phyloP scores from a whole-genome alignment of 768 basidiomycete species.

The Rhizopogon sp. region DNA sequence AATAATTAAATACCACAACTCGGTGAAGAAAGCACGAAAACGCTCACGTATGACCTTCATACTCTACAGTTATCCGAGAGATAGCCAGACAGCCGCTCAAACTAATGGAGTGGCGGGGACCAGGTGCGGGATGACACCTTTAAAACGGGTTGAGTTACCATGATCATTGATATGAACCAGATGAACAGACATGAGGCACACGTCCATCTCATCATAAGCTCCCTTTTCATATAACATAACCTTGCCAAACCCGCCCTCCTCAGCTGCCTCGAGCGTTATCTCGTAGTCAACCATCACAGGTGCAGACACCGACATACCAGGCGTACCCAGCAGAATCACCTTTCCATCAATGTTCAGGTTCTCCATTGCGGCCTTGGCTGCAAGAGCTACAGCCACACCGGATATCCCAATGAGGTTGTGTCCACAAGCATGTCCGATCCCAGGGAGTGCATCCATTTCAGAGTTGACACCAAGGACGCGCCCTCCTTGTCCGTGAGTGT shows the following conservation, averaged over 20 bases:
- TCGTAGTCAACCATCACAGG: background rate
- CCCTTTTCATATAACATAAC: slow-evolving; percentile 54
- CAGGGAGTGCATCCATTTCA: slow-evolving; percentile 56
- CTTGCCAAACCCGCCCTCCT: slow-evolving; percentile 72
- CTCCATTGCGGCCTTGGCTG: slow-evolving; percentile 52
- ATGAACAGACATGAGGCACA: slow-evolving; percentile 55
- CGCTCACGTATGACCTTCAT: slow-evolving; percentile 59
- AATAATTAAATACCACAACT: background rate
- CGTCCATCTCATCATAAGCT: slow-evolving; percentile 66
- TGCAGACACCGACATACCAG: slow-evolving; percentile 36
- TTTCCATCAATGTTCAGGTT: slow-evolving; percentile 56
- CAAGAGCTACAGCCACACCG: slow-evolving; percentile 63
- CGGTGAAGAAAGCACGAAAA: background rate
- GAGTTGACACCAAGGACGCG: slow-evolving; percentile 69
- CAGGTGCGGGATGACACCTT: slow-evolving; percentile 75
- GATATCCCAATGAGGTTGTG: slow-evolving; percentile 72
- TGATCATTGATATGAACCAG: background rate
- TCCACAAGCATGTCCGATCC: slow-evolving; percentile 64
- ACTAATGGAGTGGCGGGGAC: slow-evolving; percentile 57
- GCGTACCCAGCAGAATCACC: slow-evolving; percentile 65
- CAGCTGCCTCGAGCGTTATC: slow-evolving; percentile 38
- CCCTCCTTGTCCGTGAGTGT: slow-evolving; percentile 53
- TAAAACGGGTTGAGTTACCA: background rate
- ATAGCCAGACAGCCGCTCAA: slow-evolving; percentile 58
- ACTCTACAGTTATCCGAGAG: slow-evolving; percentile 51